These are phyloP conservation scores for Quercus mongolica DNA, from an alignment of 306 rosid genomes.

Conservation along the genomic window DNA sequence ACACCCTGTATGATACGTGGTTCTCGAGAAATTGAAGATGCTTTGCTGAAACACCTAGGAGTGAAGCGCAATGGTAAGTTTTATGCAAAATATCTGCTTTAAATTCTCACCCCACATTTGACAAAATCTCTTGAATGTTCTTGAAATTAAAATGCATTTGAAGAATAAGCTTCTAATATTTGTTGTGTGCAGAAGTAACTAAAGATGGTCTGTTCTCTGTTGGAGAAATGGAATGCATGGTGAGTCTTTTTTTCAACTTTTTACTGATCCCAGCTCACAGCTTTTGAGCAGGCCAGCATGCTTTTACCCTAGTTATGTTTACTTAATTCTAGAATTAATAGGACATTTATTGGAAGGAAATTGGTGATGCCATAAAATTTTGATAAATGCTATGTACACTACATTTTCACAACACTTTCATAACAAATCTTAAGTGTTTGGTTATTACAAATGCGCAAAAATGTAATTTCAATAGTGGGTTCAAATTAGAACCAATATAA, in stretches of 20 bases:
- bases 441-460: too few species aligned
- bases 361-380: slow-evolving; percentile 1
- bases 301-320: slow-evolving; percentile 8
- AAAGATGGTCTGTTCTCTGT: slow-evolving; percentile 96
- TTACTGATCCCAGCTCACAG: slow-evolving; percentile 2
- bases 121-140: neutral
- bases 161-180: slow-evolving; percentile 24
- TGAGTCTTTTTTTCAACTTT: slow-evolving; percentile 38
- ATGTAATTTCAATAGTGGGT: too few species aligned
- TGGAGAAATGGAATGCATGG: slow-evolving; percentile 99
- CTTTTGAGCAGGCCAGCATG: neutral
- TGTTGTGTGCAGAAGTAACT: slow-evolving; percentile 81
- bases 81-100: neutral
- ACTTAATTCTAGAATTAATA: slow-evolving; percentile 1
- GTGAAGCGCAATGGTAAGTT: slow-evolving; percentile 90
- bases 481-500: too few species aligned
- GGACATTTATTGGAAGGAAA: neutral
- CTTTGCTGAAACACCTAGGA: slow-evolving; percentile 88
- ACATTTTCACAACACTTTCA: too few species aligned
- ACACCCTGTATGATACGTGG: slow-evolving; percentile 99
- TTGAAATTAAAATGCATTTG: neutral
- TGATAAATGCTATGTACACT: too few species aligned
- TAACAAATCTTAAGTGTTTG: too few species aligned
- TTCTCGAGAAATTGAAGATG: slow-evolving; percentile 85
- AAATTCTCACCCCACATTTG: neutral